Evolutionary conservation across 2,329 filamentous ascomycete genomes (phyloP).

Genomic region (Colletotrichum orchidophilum): DNA sequence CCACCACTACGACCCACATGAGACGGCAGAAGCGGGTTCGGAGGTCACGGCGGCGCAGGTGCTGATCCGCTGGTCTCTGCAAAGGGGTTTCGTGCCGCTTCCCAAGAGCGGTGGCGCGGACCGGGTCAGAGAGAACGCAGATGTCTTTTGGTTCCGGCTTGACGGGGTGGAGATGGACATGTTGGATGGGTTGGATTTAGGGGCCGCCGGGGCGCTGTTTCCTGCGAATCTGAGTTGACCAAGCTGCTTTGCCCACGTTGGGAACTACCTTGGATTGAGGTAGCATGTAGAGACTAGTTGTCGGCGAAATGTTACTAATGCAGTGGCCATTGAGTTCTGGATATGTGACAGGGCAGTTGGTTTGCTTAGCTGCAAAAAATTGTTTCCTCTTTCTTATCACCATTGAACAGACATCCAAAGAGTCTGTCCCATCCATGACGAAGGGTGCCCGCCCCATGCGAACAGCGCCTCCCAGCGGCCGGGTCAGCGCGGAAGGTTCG

Average conservation of each 20-base stretch:
- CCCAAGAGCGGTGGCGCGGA: conserved; percentile 71
- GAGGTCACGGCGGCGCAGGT: conserved; percentile 68
- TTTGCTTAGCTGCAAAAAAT: no score
- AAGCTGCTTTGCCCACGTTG: not conserved
- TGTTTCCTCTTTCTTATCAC: not conserved
- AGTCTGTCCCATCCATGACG: conserved; percentile 3
- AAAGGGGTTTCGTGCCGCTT: conserved; percentile 75
- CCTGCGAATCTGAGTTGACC: conserved; percentile 40
- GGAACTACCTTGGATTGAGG: no score
- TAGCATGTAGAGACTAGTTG: no score
- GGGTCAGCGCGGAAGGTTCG: conserved; percentile 23
- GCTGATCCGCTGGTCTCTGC: conserved; percentile 73
- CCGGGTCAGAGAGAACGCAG: conserved; percentile 68
- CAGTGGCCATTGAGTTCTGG: no score
- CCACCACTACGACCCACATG: not conserved
- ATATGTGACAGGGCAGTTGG: no score
- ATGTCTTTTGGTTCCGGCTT: conserved; percentile 70
- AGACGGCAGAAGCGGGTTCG: conserved; percentile 40
- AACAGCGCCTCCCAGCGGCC: not conserved
- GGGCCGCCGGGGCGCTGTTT: conserved; percentile 42
- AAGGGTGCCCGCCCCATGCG: conserved; percentile 20
- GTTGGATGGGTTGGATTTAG: conserved; percentile 43
- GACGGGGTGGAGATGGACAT: conserved; percentile 62
- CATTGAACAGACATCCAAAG: no score
- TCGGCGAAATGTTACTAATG: no score